A percentile compares a stretch with the other conserved stretches of the same genome.
Conservation (phyloP, 768 basidiomycete species). For the Mycena chlorophos region DNA sequence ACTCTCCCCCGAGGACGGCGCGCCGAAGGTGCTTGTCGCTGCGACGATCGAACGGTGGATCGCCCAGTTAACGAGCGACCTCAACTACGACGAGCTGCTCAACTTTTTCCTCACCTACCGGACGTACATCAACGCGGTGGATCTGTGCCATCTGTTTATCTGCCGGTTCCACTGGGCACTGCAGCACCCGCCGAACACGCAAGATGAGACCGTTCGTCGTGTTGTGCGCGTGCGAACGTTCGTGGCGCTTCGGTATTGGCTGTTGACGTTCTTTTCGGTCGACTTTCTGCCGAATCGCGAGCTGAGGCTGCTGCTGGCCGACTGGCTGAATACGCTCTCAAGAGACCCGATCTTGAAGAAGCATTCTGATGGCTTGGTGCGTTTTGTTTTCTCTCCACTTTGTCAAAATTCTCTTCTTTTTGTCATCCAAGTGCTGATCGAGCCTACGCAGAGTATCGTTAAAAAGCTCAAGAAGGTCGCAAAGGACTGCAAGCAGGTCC, state of each 20-base stretch:
- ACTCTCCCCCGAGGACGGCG: slow-evolving; percentile 27
- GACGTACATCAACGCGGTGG: slow-evolving; percentile 75
- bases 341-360: slow-evolving; percentile 68
- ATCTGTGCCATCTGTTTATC: slow-evolving; percentile 80
- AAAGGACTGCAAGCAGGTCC: slow-evolving; percentile 74
- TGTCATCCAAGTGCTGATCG: slow-evolving; percentile 12
- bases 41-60: slow-evolving; percentile 94
- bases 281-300: slow-evolving; percentile 85
- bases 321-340: slow-evolving; percentile 79
- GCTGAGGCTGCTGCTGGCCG: slow-evolving; percentile 67
- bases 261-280: slow-evolving; percentile 85
- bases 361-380: slow-evolving; percentile 70
- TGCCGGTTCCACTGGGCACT: slow-evolving; percentile 90
- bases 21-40: slow-evolving; percentile 66
- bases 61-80: slow-evolving; percentile 82
- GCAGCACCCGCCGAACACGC: slow-evolving; percentile 43
- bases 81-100: slow-evolving; percentile 84
- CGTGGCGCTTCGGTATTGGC: slow-evolving; percentile 87
- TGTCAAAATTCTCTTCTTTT: not conserved
- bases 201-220: slow-evolving; percentile 70
- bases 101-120: slow-evolving; percentile 93
- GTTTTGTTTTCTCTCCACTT: slow-evolving; percentile 27
- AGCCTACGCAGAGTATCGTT: slow-evolving; percentile 76
- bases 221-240: slow-evolving; percentile 89
- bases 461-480: slow-evolving; percentile 81